These are phyloP conservation scores for Petrea volubilis DNA, from an alignment of 257 asterid genomes.

Conservation along the genomic window DNA sequence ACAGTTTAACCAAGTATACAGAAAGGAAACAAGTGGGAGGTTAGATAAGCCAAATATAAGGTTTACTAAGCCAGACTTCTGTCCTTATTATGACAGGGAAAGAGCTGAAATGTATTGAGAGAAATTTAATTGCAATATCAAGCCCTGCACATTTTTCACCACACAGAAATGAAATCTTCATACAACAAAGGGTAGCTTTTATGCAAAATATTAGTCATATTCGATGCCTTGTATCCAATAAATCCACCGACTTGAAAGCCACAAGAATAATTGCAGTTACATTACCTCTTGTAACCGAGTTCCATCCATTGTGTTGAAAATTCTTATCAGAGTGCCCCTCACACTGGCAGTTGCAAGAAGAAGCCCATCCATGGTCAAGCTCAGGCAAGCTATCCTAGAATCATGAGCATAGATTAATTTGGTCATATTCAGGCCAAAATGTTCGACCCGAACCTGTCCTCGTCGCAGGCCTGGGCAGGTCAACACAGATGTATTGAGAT, in stretches of 20 bases:
- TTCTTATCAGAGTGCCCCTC: conserved; percentile 89
- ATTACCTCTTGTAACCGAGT: conserved; percentile 91
- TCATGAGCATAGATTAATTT: conserved; percentile 82
- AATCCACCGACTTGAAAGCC: neutral
- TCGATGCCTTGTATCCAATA: neutral
- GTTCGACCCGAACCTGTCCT: conserved; percentile 93
- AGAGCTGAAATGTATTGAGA: neutral
- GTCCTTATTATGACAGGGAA: conserved; percentile 5
- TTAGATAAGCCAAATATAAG: conserved; percentile 4
- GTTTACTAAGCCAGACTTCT: neutral
- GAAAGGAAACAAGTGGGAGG: neutral
- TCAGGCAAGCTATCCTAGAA: conserved; percentile 79
- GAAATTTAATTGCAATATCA: conserved; percentile 6
- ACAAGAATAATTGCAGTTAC: neutral
- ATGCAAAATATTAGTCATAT: neutral
- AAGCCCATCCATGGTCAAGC: conserved; percentile 86
- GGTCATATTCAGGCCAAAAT: conserved; percentile 83
- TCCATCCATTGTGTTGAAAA: conserved; percentile 96
- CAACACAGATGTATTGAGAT: conserved; percentile 69
- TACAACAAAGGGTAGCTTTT: neutral
- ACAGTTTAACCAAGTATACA: neutral
- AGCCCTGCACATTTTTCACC: neutral
- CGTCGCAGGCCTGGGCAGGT: conserved; percentile 83
- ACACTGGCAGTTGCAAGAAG: conserved; percentile 93
- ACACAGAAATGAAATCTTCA: neutral